These are phyloP conservation scores for Jamesozyma lodderae DNA, from an alignment of 805 yeast species.

Conservation along the genomic window DNA sequence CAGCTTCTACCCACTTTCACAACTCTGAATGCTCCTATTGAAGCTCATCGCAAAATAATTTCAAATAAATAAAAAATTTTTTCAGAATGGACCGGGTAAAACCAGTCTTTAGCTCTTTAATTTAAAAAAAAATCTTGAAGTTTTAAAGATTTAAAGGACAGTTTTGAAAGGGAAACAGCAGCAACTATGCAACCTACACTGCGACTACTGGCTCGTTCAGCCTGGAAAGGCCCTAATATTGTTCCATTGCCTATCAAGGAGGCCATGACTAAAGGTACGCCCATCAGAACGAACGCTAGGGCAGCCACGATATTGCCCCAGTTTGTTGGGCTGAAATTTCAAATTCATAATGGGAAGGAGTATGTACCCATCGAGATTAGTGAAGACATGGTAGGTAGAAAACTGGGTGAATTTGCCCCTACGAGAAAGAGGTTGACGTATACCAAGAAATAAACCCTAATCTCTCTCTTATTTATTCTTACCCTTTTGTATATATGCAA, in stretches of 20 bases:
- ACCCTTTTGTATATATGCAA: neutral
- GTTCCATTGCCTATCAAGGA: slow-evolving; percentile 91
- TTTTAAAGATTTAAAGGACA: too few relatives aligned
- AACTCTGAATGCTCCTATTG: too few relatives aligned
- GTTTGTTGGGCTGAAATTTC: slow-evolving; percentile 89
- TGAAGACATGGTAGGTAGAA: slow-evolving; percentile 95
- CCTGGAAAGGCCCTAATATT: slow-evolving; percentile 78
- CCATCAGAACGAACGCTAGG: slow-evolving; percentile 93
- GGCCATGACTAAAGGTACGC: slow-evolving; percentile 70
- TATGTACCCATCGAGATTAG: slow-evolving; percentile 79
- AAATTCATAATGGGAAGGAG: slow-evolving; percentile 92
- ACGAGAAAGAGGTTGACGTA: slow-evolving; percentile 84
- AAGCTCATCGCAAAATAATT: too few relatives aligned
- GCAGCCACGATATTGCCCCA: slow-evolving; percentile 91
- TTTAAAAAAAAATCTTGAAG: too few relatives aligned
- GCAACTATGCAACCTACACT: slow-evolving; percentile 2
- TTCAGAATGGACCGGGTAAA: too few relatives aligned
- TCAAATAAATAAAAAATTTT: too few relatives aligned
- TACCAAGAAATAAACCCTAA: slow-evolving; percentile 46
- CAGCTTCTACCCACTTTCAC: too few relatives aligned
- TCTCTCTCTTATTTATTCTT: neutral
- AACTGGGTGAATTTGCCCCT: slow-evolving; percentile 90
- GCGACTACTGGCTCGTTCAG: slow-evolving; percentile 40
- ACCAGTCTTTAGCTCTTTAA: too few relatives aligned
- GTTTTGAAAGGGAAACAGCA: too few relatives aligned